Base-by-base conservation (phyloP, 305 asterid species). In the Euphrasia arctica region DNA sequence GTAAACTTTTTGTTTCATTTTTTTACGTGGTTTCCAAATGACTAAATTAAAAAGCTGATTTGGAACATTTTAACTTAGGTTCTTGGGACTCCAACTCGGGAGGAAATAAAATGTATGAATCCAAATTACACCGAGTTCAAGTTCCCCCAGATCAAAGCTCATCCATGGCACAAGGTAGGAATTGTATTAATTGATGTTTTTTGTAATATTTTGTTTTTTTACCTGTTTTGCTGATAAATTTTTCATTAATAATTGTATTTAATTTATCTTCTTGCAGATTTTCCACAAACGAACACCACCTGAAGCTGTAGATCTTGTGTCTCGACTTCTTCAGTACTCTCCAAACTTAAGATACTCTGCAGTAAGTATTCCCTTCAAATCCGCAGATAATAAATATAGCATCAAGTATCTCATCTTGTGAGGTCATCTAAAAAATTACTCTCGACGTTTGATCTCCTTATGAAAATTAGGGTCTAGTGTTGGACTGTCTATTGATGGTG, bases 291-390 rank as follows among this genome's bases (percentile, higher is more conserved):
- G 89, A 63, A 81, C 81, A 32, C 95, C 93, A 54, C 96, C 95
- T 59, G 92, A 89, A 76, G 95, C 90, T 70, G 96, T 89, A 25
- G 95, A 86, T 78, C 90, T 89, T 34, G 96, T 86, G 55, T 84
- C 92, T 4, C 81, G 95, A 68, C 90, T 89, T 72, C 95, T 89
- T 74, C 96, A 89, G 67, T 89, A 89, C 85, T 89, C 96, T 13
- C 96, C 96, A 42, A 85, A 89, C 72, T 71, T 87, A 68, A 78
- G 96, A 76, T 89, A 85, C 81, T 79, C 85, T 67, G 93, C 91
- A 70, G 93, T 89, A 74, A 89, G 96, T 84, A 73, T 50, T 48
- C 62, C 43, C 31, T 63, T 41, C 29, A 3, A 32, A 32, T 32
- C 36, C 5, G 36, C 5, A 5, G 36, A 32, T 5, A 32, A 41